Base-by-base conservation (phyloP, 768 basidiomycete genomes). In the Leccinum sublutescens region DNA sequence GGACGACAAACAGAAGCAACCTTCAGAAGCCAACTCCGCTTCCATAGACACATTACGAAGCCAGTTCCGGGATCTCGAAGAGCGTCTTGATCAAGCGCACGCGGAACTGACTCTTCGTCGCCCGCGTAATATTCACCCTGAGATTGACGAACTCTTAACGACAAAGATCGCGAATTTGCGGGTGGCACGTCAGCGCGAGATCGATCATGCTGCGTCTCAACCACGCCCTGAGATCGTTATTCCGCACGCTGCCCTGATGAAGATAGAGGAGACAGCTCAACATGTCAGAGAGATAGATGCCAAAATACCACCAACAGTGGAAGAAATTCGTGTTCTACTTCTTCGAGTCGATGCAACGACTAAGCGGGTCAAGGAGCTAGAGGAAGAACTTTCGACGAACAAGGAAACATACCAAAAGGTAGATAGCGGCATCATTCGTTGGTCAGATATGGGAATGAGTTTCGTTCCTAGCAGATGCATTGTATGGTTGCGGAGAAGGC, bases 21-120 rank as follows among this genome's bases (percentile, higher is more conserved):
- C 47, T 17, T 47, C 60, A 11, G 34, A 4, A 43, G 9, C 33
- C 14, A 31, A 60, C 5, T 1, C 45, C n/a, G 25, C 43, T 23
- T 21, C 17, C 11, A 25, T 64, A 5, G 59, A 64, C 38, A 54
- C 59, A 5, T 50, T 73, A 51, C 64, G 36, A 54, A 56, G 11
- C 50, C 66, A 54, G 27, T 21, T 75, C 12, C 64, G 33, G 31
- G 56, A 68, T 25, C 61, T 74, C 15, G 72, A 69, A 52, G 65
- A 72, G 34, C 65, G 64, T n/a, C 56, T 75, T 8, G 72, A 73
- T n/a, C 70, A 74, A 54, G 60, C 67, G 7, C 70, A 65, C 9
- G 63, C 74, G 5, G 68, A 70, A 33, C 58, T 75, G 17, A 70
- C 74, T n/a, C 60, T 75, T 29, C 61, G 56, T 43, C 70, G 51